Evolutionary conservation across 352 stramenopile species (phyloP).

Genomic region (Globisporangium sylvaticum): DNA sequence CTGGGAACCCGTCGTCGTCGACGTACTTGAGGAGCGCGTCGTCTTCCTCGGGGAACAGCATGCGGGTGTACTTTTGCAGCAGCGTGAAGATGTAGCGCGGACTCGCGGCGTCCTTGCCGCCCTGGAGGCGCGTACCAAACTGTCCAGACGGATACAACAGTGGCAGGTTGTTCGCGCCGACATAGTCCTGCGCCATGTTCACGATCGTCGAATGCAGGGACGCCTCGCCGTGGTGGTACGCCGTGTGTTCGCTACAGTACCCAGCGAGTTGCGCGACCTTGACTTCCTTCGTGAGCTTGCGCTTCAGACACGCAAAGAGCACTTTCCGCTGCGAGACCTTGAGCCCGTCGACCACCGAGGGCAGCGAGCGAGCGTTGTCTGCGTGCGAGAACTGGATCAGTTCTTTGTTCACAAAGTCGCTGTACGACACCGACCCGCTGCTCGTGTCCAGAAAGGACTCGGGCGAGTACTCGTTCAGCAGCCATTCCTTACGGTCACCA

Average conservation of each 20-base stretch:
- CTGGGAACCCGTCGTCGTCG: conserved; percentile 96
- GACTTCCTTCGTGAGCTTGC: conserved; percentile 98
- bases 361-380: conserved; percentile 96
- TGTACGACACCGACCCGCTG: conserved; percentile 87
- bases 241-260: conserved; percentile 95
- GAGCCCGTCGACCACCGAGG: conserved; percentile 95
- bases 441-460: conserved; percentile 94
- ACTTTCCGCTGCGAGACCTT: conserved; percentile 98
- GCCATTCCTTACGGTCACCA: conserved; percentile 95
- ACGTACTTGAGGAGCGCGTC: conserved; percentile 96
- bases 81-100: conserved; percentile 99
- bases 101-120: conserved; percentile 97
- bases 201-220: conserved; percentile 98
- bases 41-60: conserved; percentile 98
- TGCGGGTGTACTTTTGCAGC: conserved; percentile 93
- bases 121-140: conserved; percentile 98
- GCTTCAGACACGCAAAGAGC: conserved; percentile 97
- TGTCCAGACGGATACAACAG: conserved; percentile 96
- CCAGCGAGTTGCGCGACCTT: conserved; percentile 99
- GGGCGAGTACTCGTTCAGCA: conserved; percentile 85
- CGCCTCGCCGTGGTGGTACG: conserved; percentile 99
- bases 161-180: conserved; percentile 98
- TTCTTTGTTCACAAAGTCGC: conserved; percentile 98
- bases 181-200: conserved; percentile 98
- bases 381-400: conserved; percentile 98